A percentile compares a stretch with the other conserved stretches of the same genome.
Evolutionary conservation across 768 basidiomycete genomes (phyloP).

Genomic region (Termitomyces sp.): DNA sequence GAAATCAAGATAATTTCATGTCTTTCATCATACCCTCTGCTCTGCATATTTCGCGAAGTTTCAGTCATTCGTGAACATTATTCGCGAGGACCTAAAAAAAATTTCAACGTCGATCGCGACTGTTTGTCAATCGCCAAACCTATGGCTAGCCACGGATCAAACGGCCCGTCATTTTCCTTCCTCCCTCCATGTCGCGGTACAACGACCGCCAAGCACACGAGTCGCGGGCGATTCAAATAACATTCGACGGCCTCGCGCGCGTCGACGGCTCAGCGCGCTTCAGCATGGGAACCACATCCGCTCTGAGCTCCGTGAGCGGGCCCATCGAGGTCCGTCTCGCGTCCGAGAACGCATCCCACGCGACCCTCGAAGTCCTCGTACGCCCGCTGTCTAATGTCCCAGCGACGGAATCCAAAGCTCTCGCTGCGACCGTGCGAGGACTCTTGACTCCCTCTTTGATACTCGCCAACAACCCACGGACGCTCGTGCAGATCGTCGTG

Average conservation of each 20-base stretch:
- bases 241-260: constrained; percentile 58
- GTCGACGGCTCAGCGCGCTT: constrained; percentile 78
- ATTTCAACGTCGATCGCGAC: neutral
- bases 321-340: constrained; percentile 73
- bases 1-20: too few species aligned
- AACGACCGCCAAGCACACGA: constrained; percentile 20
- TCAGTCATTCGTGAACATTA: too few species aligned
- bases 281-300: constrained; percentile 45
- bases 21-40: too few species aligned
- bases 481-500: constrained; percentile 72
- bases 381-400: constrained; percentile 68
- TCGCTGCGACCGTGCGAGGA: constrained; percentile 48
- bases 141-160: neutral
- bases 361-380: constrained; percentile 70
- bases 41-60: too few species aligned
- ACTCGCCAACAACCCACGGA: constrained; percentile 65
- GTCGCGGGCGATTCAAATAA: constrained; percentile 38
- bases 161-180: neutral
- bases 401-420: constrained; percentile 62
- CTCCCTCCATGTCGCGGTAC: constrained; percentile 1
- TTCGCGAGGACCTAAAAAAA: too few species aligned
- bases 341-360: constrained; percentile 64
- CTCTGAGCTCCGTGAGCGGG: constrained; percentile 71
- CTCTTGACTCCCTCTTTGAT: constrained; percentile 58
- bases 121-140: too few species aligned